phyloP scores from a whole-genome alignment of 768 basidiomycete genomes.

The Mycena polygramma region DNA sequence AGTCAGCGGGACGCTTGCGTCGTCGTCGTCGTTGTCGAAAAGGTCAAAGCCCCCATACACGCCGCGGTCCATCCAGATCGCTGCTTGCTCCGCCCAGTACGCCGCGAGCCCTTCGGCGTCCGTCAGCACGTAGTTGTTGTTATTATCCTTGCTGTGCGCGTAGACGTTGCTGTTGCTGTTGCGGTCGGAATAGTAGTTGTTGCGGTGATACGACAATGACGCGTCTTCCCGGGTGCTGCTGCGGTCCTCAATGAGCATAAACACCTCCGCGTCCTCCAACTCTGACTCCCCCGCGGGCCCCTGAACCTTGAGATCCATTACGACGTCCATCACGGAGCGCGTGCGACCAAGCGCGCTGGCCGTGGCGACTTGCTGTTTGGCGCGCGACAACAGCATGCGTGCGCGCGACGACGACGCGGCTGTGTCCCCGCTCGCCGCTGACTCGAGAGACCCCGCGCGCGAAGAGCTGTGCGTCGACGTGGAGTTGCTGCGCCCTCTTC shows the following conservation, averaged over 20 bases:
- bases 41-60: background rate
- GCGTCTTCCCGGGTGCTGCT: conserved; percentile 23
- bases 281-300: conserved; percentile 45
- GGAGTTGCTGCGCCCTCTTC: conserved; percentile 8
- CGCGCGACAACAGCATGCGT: conserved; percentile 43
- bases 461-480: conserved; percentile 15
- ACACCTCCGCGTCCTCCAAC: conserved; percentile 40
- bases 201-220: background rate
- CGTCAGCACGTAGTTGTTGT: conserved; percentile 15
- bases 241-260: conserved; percentile 28
- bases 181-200: too few relatives aligned
- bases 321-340: conserved; percentile 61
- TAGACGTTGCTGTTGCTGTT: background rate
- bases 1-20: conserved; percentile 31
- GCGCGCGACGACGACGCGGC: conserved; percentile 23
- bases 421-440: background rate
- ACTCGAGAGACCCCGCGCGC: background rate
- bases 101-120: conserved; percentile 46
- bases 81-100: conserved; percentile 54
- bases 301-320: conserved; percentile 53
- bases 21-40: conserved; percentile 1
- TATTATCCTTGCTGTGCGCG: background rate
- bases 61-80: conserved; percentile 39
- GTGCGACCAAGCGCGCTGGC: conserved; percentile 47
- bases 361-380: conserved; percentile 45